These are phyloP conservation scores for Lanzia echinophila DNA, from an alignment of 2,329 filamentous ascomycete species.

Conservation along the genomic window DNA sequence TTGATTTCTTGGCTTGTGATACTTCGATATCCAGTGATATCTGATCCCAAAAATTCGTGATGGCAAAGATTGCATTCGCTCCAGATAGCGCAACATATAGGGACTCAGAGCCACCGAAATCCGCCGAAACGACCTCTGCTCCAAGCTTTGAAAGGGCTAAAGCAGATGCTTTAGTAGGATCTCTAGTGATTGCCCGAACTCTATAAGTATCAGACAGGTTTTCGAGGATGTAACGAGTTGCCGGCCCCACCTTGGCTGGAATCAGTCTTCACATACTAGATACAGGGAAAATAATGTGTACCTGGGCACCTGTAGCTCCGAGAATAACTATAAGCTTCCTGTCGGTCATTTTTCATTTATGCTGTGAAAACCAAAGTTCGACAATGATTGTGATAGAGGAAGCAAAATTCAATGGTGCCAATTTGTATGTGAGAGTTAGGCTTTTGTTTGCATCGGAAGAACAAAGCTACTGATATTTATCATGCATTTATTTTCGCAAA, in stretches of 20 bases:
- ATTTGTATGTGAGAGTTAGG: too few relatives aligned
- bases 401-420: not conserved
- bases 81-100: not conserved
- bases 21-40: not conserved
- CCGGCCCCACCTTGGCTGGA: not conserved
- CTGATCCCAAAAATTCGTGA: constrained; percentile 4
- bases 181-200: not conserved
- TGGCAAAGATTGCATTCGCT: not conserved
- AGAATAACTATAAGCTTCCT: not conserved
- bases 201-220: not conserved
- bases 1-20: not conserved
- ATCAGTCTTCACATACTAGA: not conserved
- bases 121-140: not conserved
- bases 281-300: not conserved
- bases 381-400: not conserved
- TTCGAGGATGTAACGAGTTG: constrained; percentile 2
- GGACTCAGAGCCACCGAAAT: not conserved
- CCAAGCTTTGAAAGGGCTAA: not conserved
- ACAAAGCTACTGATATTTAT: too few relatives aligned
- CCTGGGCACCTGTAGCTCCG: not conserved
- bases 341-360: not conserved
- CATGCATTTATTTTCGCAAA: not conserved
- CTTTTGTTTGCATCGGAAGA: too few relatives aligned
- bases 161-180: not conserved
- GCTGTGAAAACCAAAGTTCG: not conserved